Conservation (phyloP, 2,329 filamentous ascomycete genomes). For the Colletotrichum cordylinicola region DNA sequence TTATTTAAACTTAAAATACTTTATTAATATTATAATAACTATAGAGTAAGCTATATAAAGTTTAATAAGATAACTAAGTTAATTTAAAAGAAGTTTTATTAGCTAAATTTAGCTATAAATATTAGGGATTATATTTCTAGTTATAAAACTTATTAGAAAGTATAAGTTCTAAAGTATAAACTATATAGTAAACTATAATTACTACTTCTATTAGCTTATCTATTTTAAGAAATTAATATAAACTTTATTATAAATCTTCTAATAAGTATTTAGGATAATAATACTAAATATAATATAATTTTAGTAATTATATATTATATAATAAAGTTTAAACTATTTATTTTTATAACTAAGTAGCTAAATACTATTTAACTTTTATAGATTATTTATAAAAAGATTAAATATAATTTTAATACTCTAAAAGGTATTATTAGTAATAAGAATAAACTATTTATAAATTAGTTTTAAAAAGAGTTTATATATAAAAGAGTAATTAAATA, state of each 20-base stretch:
- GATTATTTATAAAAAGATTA: background rate
- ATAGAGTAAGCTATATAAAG: background rate
- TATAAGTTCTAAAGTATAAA: background rate
- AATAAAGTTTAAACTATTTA: background rate
- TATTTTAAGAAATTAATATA: background rate
- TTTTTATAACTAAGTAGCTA: background rate
- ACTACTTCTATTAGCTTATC: rapidly evolving
- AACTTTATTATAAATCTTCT: background rate
- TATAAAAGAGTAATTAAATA: background rate
- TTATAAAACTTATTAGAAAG: background rate
- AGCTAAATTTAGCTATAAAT: background rate
- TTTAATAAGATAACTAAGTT: background rate
- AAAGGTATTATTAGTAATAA: background rate
- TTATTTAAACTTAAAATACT: background rate
- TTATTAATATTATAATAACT: background rate
- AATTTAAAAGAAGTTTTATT: background rate
- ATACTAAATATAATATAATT: background rate
- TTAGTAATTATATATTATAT: background rate
- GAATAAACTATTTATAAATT: background rate
- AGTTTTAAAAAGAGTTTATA: background rate
- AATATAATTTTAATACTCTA: background rate
- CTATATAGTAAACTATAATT: background rate
- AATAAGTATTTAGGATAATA: background rate
- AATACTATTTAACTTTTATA: background rate
- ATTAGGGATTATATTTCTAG: background rate